Conservation (phyloP, 2,329 filamentous ascomycete genomes). For the Corinectria fuckeliana region DNA sequence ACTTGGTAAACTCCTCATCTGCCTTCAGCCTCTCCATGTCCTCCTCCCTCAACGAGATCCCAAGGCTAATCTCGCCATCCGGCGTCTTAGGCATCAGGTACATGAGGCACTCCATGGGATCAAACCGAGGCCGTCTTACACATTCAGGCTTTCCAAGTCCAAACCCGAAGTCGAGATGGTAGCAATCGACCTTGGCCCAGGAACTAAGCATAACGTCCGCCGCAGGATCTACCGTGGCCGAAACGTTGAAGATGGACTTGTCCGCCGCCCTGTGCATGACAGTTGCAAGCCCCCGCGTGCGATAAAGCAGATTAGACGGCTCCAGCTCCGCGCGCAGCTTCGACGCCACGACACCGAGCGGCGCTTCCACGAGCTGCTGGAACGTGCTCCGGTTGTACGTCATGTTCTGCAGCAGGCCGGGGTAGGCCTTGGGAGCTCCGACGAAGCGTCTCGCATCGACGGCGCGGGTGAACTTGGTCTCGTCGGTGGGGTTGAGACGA, state of each 20-base stretch:
- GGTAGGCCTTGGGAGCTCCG: conserved; percentile 50
- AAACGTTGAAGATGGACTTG: conserved; percentile 44
- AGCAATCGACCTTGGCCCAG: conserved; percentile 56
- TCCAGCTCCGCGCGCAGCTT: conserved; percentile 49
- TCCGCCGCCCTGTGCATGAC: conserved; percentile 43
- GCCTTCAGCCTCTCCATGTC: conserved; percentile 53
- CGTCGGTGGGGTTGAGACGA: conserved; percentile 36
- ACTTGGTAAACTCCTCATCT: conserved; percentile 49
- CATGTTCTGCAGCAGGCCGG: conserved; percentile 56
- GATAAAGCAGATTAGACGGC: conserved; percentile 42
- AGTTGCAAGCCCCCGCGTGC: conserved; percentile 51
- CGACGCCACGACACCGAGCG: conserved; percentile 46
- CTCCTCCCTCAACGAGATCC: conserved; percentile 53
- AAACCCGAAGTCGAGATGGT: conserved; percentile 54
- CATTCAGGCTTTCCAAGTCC: conserved; percentile 53
- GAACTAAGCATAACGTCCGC: conserved; percentile 60
- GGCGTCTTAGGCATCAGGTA: conserved; percentile 56
- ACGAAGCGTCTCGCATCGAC: conserved; percentile 55
- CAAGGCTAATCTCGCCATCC: conserved; percentile 52
- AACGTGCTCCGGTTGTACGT: conserved; percentile 46
- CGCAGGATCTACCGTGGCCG: conserved; percentile 44
- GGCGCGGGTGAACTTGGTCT: conserved; percentile 52
- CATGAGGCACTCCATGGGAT: conserved; percentile 52
- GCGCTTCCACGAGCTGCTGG: conserved; percentile 37
- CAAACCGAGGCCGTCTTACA: conserved; percentile 56